Evolutionary conservation across 805 yeast species (phyloP), one percentile per base, ranked within the genome.

Genomic region (Ogataea ganodermae): DNA sequence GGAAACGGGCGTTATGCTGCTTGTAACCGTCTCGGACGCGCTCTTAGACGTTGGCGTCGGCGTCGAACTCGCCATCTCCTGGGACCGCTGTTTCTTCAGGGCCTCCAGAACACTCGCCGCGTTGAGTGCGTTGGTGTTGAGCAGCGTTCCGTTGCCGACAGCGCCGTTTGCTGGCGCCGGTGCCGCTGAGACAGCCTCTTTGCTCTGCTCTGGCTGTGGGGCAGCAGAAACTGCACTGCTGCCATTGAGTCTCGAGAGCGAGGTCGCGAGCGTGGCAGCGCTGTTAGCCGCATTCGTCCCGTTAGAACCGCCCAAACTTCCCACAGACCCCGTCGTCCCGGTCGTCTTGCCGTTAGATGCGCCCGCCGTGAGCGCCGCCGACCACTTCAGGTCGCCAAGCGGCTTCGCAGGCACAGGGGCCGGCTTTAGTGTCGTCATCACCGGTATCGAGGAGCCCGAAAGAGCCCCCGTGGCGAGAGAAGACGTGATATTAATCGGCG

Each of bases 91-190:
- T 40, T 64, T 65, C 45, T 67, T 67, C 42, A 67, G 50, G 5
- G 70, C 69, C 45, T 67, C 71, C 36, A 67, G 48, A 10, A 67
- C 71, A 46, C 70, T 66, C n/a, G 69, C 70, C 2, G 71, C 71
- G 54, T 66, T 66, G 17, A 60, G 37, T 16, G 70, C 70, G 48
- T 63, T 65, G 20, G 62, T 49, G 49, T 65, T 67, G 37, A 61
- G 22, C 8, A 53, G 30, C 18, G 53, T 36, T 10, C 44, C 35
- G 24, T 28, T 18, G n/a, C 47, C 48, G 23, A 27, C n/a, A n/a
- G n/a, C n/a, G n/a, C n/a, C n/a, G n/a, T n/a, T n/a, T n/a, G n/a
- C n/a, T n/a, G n/a, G n/a, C n/a, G n/a, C n/a, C n/a, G n/a, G n/a
- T n/a, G n/a, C n/a, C n/a, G n/a, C 16, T 12, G n/a, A n/a, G 30